These are phyloP conservation scores for Elaeis oleifera DNA, from an alignment of 202 grass and related monocot species.

Conservation along the genomic window DNA sequence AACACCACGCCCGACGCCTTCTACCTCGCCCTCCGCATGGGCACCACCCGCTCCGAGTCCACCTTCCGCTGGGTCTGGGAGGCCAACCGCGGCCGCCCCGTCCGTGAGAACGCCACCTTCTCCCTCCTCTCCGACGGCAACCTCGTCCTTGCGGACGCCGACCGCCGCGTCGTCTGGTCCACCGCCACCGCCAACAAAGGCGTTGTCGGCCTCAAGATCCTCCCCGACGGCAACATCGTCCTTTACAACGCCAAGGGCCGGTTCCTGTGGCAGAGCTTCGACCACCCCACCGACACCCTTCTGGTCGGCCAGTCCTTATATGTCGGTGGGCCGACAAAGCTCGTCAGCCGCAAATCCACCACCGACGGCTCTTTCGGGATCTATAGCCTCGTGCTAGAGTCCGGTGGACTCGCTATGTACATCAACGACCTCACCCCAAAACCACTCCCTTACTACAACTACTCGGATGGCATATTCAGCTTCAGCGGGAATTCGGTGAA, in stretches of 20 bases:
- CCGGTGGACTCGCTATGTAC: slow-evolving; percentile 19
- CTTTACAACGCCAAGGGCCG: slow-evolving; percentile 16
- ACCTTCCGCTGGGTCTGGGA: slow-evolving; percentile 42
- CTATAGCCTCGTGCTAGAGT: slow-evolving; percentile 20
- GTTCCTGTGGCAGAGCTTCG: slow-evolving; percentile 22
- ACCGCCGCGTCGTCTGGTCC: slow-evolving; percentile 30
- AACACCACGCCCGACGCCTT: slow-evolving; percentile 32
- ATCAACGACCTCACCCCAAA: slow-evolving; percentile 21
- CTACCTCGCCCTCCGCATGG: slow-evolving; percentile 42
- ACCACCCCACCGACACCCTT: slow-evolving; percentile 24
- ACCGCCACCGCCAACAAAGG: slow-evolving; percentile 11
- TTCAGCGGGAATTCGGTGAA: slow-evolving; percentile 21
- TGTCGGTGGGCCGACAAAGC: slow-evolving; percentile 6
- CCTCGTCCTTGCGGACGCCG: slow-evolving; percentile 36
- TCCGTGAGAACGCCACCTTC: slow-evolving; percentile 37
- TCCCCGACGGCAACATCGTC: slow-evolving; percentile 16
- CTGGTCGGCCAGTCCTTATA: slow-evolving; percentile 14
- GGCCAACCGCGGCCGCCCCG: slow-evolving; percentile 26
- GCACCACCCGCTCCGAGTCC: slow-evolving; percentile 32
- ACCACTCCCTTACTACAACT: slow-evolving; percentile 34
- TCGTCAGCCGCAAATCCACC: slow-evolving; percentile 22
- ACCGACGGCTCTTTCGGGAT: slow-evolving; percentile 26
- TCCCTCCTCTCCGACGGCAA: slow-evolving; percentile 31
- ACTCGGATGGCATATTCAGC: slow-evolving; percentile 22
- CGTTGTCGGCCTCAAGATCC: slow-evolving; percentile 12